Base-by-base conservation (phyloP, 2,329 filamentous ascomycete species). In the Cercospora sesami region DNA sequence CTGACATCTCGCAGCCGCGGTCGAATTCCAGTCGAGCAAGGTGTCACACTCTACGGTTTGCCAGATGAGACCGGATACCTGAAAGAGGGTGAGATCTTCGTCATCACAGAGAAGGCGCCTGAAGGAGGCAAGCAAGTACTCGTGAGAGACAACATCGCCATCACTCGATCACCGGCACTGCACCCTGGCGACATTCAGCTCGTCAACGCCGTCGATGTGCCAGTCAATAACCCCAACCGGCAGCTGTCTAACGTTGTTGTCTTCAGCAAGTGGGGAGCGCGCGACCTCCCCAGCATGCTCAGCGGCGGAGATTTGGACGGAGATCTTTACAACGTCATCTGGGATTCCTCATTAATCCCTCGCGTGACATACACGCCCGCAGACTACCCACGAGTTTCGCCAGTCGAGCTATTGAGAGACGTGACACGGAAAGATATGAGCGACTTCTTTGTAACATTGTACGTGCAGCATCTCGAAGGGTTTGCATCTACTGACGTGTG, bases 251-350 rank as follows among this genome's bases (percentile, higher is more conserved):
- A 96, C 74, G 94, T 92, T 68, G 84, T 96, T 16, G 87, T 91
- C 1, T 96, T 96, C 75, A 93, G 90, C 68, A 87, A 89, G 66
- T 83, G 86, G 51, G 93, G 93, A 0, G 28, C 73, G 0, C 86
- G 93, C 16, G 93, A 96, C 74, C 81, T 96, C 0, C 92, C 92
- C 0, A 94, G 91, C 69, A 86, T 90, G 77, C 82, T 96, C 0
- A 90, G 90, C 63, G 93, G 93, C 1, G 93, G 93, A 0, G 93
- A 96, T 77, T 84, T 96, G 0, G 92, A 95, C 71, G 93, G 93
- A 0, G 93, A 97, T 76, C 80, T 92, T 0, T 96, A 91, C 78
- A 90, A 93, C 71, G 80, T 96, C 23, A 64, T 64, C 48, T 64
- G 51, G 61, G 92, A 96, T 72, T 72, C 78, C 0, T 75, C 78